Evolutionary conservation across 176 grass and related monocot genomes (phyloP).

Genomic region (Ananas comosus): DNA sequence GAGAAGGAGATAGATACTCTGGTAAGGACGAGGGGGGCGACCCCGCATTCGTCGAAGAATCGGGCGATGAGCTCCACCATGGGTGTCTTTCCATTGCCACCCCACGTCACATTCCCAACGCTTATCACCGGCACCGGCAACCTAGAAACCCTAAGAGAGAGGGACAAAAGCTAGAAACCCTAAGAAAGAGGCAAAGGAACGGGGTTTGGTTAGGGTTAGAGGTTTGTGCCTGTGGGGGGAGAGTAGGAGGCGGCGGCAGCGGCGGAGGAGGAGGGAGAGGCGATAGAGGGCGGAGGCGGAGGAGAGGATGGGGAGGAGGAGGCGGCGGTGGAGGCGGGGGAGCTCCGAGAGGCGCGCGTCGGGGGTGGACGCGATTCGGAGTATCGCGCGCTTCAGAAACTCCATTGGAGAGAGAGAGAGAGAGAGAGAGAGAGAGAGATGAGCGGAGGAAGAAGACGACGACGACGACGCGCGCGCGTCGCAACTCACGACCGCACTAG

Average conservation of each 20-base stretch:
- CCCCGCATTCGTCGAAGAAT: slow-evolving; percentile 23
- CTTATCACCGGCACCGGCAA: slow-evolving; percentile 62
- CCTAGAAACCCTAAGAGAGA: slow-evolving; percentile 20
- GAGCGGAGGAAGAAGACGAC: no score
- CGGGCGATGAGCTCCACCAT: slow-evolving; percentile 70
- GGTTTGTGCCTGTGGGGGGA: slow-evolving; percentile 17
- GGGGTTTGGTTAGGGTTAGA: neutral
- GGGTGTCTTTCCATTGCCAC: slow-evolving; percentile 75
- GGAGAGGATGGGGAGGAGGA: slow-evolving; percentile 64
- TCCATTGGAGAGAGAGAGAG: slow-evolving; percentile 19
- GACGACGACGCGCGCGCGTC: no score
- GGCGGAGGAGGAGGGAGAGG: slow-evolving; percentile 29
- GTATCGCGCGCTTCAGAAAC: slow-evolving; percentile 37
- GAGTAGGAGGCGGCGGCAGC: slow-evolving; percentile 30
- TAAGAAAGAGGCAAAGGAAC: neutral
- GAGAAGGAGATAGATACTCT: slow-evolving; percentile 26
- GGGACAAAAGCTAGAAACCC: neutral
- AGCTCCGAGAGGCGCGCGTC: slow-evolving; percentile 38
- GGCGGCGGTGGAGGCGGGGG: slow-evolving; percentile 39
- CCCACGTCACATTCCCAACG: slow-evolving; percentile 84
- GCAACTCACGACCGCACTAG: no score
- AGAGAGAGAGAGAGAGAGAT: no score
- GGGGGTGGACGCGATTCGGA: slow-evolving; percentile 38
- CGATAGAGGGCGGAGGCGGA: slow-evolving; percentile 35
- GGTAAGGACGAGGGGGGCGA: slow-evolving; percentile 60